These are phyloP conservation scores for Pythium biforme DNA, from an alignment of 352 stramenopile species.

Conservation along the genomic window DNA sequence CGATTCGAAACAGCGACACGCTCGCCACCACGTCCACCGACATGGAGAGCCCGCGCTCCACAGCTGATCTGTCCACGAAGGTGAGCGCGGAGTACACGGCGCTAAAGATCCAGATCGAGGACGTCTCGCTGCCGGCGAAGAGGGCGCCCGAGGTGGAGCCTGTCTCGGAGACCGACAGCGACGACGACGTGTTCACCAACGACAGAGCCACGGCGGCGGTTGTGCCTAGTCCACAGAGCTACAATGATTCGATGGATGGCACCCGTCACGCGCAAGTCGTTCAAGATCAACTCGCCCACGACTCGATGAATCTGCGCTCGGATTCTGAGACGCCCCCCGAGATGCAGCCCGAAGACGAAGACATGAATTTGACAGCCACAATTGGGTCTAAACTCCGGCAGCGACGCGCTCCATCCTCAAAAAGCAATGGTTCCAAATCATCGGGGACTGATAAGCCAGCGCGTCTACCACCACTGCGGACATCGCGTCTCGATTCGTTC, in stretches of 20 bases:
- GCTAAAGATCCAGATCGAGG: too few species aligned
- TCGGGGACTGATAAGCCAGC: neutral
- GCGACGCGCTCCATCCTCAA: too few species aligned
- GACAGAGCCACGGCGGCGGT: neutral
- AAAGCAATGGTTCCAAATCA: neutral
- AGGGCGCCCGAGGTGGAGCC: neutral
- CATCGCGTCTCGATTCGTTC: neutral
- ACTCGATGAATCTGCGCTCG: neutral
- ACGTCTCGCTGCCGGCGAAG: neutral
- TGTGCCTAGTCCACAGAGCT: too few species aligned
- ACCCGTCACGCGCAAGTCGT: too few species aligned
- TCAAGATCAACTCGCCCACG: too few species aligned
- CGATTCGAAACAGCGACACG: conserved; percentile 16
- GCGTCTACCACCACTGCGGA: neutral
- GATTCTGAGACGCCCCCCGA: neutral
- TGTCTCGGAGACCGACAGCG: conserved; percentile 13
- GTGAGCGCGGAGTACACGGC: too few species aligned
- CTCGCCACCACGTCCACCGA: conserved; percentile 8
- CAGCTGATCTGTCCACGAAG: too few species aligned
- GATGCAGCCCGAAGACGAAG: conserved; percentile 13
- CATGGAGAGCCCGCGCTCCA: neutral
- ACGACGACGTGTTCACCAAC: neutral
- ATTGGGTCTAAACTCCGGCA: neutral
- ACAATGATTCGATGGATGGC: neutral
- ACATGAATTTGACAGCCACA: neutral